phyloP scores from a whole-genome alignment of 768 basidiomycete species.

The Agrocybe chaxingu region DNA sequence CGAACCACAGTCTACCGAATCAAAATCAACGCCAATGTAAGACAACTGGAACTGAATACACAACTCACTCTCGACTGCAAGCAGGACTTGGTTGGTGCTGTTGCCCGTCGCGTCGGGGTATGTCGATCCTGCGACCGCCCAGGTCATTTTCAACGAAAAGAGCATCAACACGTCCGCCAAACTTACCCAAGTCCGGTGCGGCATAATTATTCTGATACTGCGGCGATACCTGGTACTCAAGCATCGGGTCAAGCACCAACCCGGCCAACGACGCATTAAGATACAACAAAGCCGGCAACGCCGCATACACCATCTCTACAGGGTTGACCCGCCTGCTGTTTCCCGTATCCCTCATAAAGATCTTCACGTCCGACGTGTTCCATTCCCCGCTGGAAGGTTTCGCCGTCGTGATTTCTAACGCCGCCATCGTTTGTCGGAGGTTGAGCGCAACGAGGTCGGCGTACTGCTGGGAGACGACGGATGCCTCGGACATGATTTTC shows the following conservation, averaged over 20 bases:
- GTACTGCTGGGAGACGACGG: slow-evolving; percentile 33
- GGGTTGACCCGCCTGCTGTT: slow-evolving; percentile 39
- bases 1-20: neutral
- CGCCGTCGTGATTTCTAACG: slow-evolving; percentile 44
- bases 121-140: slow-evolving; percentile 11
- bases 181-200: slow-evolving; percentile 26
- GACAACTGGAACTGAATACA: too few relatives aligned
- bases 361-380: slow-evolving; percentile 38
- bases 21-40: slow-evolving; percentile 12
- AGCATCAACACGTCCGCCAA: too few relatives aligned
- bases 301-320: slow-evolving; percentile 41
- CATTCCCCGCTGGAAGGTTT: slow-evolving; percentile 20
- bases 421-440: slow-evolving; percentile 41
- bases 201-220: slow-evolving; percentile 14
- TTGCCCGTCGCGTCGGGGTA: slow-evolving; percentile 11
- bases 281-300: slow-evolving; percentile 41
- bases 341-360: slow-evolving; percentile 48
- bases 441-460: slow-evolving; percentile 39
- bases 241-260: slow-evolving; percentile 42
- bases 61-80: slow-evolving; percentile 14
- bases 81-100: neutral
- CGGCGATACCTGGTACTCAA: slow-evolving; percentile 32
- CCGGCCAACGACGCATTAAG: slow-evolving; percentile 37
- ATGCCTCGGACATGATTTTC: slow-evolving; percentile 32
- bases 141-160: neutral